Percentiles rank a stretch among this genome's conserved stretches.
Conservation (phyloP, 768 basidiomycete species). For the Cubamyces lactineus region DNA sequence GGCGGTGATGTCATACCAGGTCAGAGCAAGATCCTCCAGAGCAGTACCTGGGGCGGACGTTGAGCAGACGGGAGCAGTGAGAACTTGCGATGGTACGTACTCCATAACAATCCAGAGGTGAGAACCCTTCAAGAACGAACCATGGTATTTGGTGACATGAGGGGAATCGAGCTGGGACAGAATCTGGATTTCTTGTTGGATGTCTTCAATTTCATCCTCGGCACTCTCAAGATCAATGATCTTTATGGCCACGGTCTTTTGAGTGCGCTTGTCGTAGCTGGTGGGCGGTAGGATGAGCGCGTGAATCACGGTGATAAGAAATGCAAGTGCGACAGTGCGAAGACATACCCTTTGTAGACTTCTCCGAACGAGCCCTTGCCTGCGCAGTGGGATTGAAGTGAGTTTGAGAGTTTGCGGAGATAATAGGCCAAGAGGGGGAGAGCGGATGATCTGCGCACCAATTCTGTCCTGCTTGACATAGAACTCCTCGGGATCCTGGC, state of each 20-base stretch:
- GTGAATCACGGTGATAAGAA: conserved; percentile 18
- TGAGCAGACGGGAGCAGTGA: background rate
- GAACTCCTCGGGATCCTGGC: conserved; percentile 93
- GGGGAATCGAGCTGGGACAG: conserved; percentile 95
- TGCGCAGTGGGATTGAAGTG: conserved; percentile 35
- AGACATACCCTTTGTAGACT: conserved; percentile 92
- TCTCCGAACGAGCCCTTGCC: conserved; percentile 99
- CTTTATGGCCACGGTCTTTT: conserved; percentile 98
- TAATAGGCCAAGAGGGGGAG: background rate
- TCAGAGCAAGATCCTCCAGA: conserved; percentile 98
- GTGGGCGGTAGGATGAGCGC: background rate
- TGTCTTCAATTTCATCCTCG: conserved; percentile 99
- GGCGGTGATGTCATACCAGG: conserved; percentile 57
- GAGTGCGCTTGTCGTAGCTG: conserved; percentile 94
- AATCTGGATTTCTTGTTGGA: conserved; percentile 98
- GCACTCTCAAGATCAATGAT: conserved; percentile 99
- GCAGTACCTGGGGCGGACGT: conserved; percentile 68
- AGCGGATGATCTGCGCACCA: conserved; percentile 52
- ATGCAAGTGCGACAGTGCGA: conserved; percentile 6
- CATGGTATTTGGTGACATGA: conserved; percentile 97
- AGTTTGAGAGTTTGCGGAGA: conserved; percentile 15
- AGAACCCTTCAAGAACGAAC: conserved; percentile 93
- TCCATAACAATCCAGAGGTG: conserved; percentile 99
- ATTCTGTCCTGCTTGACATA: conserved; percentile 98
- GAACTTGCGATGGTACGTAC: conserved; percentile 45